Evolutionary conservation across 345 rosid genomes (phyloP).

Genomic region (Rhodamnia rubescens): DNA sequence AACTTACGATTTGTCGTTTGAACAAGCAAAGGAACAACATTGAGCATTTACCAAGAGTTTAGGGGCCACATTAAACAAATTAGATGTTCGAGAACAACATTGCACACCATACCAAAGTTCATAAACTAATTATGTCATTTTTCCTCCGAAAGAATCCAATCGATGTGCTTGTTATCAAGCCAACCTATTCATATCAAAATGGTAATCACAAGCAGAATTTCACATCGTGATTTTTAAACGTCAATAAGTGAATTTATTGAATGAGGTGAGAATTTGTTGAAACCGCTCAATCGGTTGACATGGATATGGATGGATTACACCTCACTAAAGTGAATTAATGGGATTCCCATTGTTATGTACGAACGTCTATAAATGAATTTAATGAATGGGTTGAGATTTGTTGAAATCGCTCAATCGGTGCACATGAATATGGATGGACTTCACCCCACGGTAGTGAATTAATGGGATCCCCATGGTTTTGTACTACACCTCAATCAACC

Average conservation of each 20-base stretch:
- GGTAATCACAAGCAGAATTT: neutral
- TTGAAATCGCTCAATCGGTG: too few species aligned
- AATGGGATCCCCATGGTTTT: too few species aligned
- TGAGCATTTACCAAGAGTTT: rapidly evolving
- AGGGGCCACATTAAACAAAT: too few species aligned
- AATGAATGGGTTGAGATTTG: too few species aligned
- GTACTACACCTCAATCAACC: too few species aligned
- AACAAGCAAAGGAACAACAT: rapidly evolving
- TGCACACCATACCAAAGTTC: rapidly evolving
- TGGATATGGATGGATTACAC: neutral
- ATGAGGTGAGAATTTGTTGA: neutral
- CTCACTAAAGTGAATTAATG: neutral
- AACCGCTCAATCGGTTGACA: neutral
- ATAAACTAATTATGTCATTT: neutral
- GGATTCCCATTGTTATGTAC: neutral
- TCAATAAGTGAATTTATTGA: neutral
- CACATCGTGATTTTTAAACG: neutral
- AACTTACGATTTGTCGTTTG: neutral
- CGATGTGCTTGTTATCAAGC: too few species aligned
- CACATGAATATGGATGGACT: too few species aligned
- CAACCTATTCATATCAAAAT: neutral
- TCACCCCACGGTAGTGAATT: too few species aligned
- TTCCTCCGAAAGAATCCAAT: too few species aligned
- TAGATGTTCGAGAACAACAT: rapidly evolving
- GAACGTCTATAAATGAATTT: too few species aligned